A percentile compares a stretch with the other conserved stretches of the same genome.
phyloP scores from a whole-genome alignment of 306 rosid species.

The Cucumis melo region DNA sequence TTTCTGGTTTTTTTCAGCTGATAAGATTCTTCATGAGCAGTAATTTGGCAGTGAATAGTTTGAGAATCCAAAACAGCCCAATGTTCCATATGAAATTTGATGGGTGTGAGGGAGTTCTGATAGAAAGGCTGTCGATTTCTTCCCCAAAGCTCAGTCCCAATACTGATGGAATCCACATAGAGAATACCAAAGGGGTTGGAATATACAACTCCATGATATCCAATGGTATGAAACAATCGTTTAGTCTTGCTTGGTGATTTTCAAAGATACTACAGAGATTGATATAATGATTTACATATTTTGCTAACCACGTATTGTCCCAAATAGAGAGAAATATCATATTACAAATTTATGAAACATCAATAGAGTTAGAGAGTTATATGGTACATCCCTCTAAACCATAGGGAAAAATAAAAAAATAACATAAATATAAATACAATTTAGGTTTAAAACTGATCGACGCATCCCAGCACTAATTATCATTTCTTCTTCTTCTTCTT shows the following conservation, averaged over 20 bases:
- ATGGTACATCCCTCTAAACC: too few relatives aligned
- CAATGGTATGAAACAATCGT: conserved; percentile 40
- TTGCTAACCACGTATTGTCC: too few relatives aligned
- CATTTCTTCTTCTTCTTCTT: too few relatives aligned
- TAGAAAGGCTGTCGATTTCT: conserved; percentile 52
- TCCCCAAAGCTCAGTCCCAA: conserved; percentile 94
- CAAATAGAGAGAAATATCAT: too few relatives aligned
- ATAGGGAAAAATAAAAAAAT: too few relatives aligned
- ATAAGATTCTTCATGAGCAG: conserved; percentile 86
- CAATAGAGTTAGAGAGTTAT: too few relatives aligned
- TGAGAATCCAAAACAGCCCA: conserved; percentile 71
- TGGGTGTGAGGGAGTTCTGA: conserved; percentile 73
- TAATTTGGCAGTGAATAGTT: conserved; percentile 50
- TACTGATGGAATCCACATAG: conserved; percentile 89
- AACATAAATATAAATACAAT: too few relatives aligned
- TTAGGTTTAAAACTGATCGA: too few relatives aligned
- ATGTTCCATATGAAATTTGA: conserved; percentile 81
- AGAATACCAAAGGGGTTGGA: conserved; percentile 47
- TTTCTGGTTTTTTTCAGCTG: conserved; percentile 24
- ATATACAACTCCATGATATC: conserved; percentile 62
- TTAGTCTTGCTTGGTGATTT: not conserved
- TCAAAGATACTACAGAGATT: too few relatives aligned
- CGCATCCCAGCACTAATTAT: too few relatives aligned
- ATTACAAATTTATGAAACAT: too few relatives aligned
- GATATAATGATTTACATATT: too few relatives aligned